phyloP scores from a whole-genome alignment of 1,139 yeast genomes.

The Candida tetrigidarum region DNA sequence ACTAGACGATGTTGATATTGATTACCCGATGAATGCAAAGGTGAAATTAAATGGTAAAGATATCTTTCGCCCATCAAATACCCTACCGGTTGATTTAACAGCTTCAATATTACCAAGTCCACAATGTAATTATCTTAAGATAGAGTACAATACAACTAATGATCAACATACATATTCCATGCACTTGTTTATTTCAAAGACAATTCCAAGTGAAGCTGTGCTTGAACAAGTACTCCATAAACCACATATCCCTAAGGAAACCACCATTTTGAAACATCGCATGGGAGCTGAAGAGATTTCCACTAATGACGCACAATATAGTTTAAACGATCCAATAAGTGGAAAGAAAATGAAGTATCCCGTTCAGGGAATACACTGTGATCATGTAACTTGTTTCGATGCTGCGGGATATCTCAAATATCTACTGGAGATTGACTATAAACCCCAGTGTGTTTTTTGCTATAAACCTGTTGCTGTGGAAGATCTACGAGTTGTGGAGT shows the following conservation, averaged over 20 bases:
- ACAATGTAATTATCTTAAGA: slow-evolving; percentile 42
- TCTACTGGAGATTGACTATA: slow-evolving; percentile 57
- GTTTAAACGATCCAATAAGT: slow-evolving; percentile 68
- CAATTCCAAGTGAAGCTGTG: slow-evolving; percentile 41
- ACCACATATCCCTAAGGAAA: slow-evolving; percentile 51
- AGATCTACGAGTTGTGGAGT: slow-evolving; percentile 67
- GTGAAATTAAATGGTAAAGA: slow-evolving; percentile 51
- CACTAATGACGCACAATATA: slow-evolving; percentile 47
- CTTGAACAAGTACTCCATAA: slow-evolving; percentile 23
- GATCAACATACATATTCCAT: slow-evolving; percentile 42
- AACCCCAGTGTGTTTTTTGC: slow-evolving; percentile 63
- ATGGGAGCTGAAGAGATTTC: slow-evolving; percentile 50
- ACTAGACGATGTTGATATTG: slow-evolving; percentile 38
- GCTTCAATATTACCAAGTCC: slow-evolving; percentile 27
- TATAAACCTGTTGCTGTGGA: slow-evolving; percentile 42
- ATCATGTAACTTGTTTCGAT: slow-evolving; percentile 77
- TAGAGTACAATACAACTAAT: slow-evolving; percentile 53
- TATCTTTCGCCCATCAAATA: slow-evolving; percentile 49
- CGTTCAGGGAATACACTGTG: slow-evolving; percentile 58
- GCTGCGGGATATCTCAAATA: slow-evolving; percentile 59
- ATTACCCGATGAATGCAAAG: slow-evolving; percentile 64
- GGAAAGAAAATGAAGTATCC: slow-evolving; percentile 65
- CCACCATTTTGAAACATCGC: slow-evolving; percentile 47
- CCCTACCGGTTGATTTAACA: slow-evolving; percentile 69
- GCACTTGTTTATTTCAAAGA: slow-evolving; percentile 58